Evolutionary conservation across 768 basidiomycete genomes (phyloP), one percentile per base, ranked within the genome.

Genomic region (Phaeotremella skinneri): DNA sequence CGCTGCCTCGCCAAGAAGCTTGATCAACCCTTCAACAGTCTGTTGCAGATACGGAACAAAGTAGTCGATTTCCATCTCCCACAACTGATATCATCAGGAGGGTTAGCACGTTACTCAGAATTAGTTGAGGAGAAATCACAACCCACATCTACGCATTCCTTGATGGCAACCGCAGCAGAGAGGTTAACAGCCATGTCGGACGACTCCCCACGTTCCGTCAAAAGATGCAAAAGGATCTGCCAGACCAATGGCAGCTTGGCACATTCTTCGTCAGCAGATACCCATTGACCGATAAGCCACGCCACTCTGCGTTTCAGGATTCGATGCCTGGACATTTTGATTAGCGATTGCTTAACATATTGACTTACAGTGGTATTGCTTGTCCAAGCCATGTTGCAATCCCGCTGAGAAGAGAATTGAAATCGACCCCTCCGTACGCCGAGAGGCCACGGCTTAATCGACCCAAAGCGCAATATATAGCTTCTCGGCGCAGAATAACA

Each of bases 221-320:
- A 75, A 23, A 97, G 82, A 70, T 89, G 85, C 6, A 88, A 80
- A 0, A 97, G 80, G 29, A 91, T 82, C 62, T 89, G 83, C 90
- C 91, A 97, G 27, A 92, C 79, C 53, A 81, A 78, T 1, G 83
- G 79, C 59, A 87, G 43, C 34, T 68, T 79, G 20, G 82, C 76
- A 62, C 85, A 85, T 57, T 83, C 81, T 48, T 91, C 87, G 14
- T 84, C 72, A 4, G 72, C 66, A 2, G 67, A 80, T 31, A 91
- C 82, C 88, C 90, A 91, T 81, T 86, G 88, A 25, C 93, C 92
- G 47, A 97, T 83, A 3, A 97, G 79, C 91, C 92, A 96, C 0
- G 93, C 91, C 63, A 97, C 88, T 30, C 93, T 84, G n/a, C 91
- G 84, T 76, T 97, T 94, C 61, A 98, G 84, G 54, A 98, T 88